A percentile compares a stretch with the other conserved stretches of the same genome.
phyloP scores from a whole-genome alignment of 169 alveolate species.

The Cryptosporidium andersoni region DNA sequence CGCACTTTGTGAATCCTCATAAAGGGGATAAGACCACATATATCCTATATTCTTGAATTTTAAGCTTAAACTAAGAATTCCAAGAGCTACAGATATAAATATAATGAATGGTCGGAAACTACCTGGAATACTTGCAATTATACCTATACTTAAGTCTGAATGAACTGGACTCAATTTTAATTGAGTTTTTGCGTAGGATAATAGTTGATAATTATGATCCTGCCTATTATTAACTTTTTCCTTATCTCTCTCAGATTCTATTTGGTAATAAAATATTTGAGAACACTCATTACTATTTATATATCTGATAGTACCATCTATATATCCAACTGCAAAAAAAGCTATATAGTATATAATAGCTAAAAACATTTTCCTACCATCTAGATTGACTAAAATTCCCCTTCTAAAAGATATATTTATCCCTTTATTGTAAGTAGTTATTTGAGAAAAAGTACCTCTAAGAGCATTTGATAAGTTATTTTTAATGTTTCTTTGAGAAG shows the following conservation, averaged over 20 bases:
- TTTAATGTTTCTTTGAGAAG: background rate
- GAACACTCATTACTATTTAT: too few species aligned
- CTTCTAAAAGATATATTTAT: slow-evolving; percentile 20
- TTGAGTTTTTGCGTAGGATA: too few species aligned
- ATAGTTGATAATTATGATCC: too few species aligned
- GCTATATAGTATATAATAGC: slow-evolving; percentile 52
- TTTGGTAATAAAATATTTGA: too few species aligned
- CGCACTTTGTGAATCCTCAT: slow-evolving; percentile 32
- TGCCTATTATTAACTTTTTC: too few species aligned
- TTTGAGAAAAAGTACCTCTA: background rate
- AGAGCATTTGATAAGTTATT: background rate
- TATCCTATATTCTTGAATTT: slow-evolving; percentile 44
- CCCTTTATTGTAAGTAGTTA: background rate
- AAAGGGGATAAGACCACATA: slow-evolving; percentile 70
- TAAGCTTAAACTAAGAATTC: slow-evolving; percentile 30
- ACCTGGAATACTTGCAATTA: slow-evolving; percentile 54
- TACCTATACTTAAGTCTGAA: background rate
- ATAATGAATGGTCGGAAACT: slow-evolving; percentile 25
- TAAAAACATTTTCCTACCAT: slow-evolving; percentile 52
- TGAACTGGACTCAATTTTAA: too few species aligned
- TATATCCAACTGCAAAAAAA: slow-evolving; percentile 51
- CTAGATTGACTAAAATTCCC: slow-evolving; percentile 27
- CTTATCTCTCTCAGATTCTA: too few species aligned
- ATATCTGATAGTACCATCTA: background rate
- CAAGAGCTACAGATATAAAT: slow-evolving; percentile 17